Conservation (phyloP, 2,329 filamentous ascomycete genomes). For the Trichoderma guizhouense region DNA sequence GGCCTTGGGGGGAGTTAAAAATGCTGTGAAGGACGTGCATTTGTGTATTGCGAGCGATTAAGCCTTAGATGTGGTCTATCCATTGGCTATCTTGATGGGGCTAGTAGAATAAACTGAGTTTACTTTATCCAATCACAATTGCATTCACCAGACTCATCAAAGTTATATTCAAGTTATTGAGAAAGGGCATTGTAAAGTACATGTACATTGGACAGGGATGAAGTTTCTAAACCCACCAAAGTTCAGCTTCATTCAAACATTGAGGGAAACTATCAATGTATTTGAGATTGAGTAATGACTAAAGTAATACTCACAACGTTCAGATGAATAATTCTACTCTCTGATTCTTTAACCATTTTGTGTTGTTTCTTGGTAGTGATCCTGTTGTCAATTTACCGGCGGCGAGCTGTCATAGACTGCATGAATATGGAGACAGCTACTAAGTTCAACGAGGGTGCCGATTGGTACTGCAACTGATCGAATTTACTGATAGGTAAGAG, state of each 20-base stretch:
- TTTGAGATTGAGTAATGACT: background rate
- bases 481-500: no score
- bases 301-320: rapidly evolving
- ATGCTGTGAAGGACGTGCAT: no score
- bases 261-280: rapidly evolving
- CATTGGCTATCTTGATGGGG: background rate
- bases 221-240: no score
- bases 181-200: no score
- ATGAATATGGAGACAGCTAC: background rate
- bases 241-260: background rate
- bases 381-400: background rate
- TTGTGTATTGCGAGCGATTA: no score
- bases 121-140: background rate
- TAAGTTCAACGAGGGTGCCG: background rate
- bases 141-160: background rate
- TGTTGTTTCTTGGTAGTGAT: background rate
- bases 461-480: no score
- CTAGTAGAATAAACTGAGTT: background rate
- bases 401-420: background rate
- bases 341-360: background rate
- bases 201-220: no score
- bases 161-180: no score
- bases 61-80: background rate
- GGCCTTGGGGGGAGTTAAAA: no score
- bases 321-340: background rate